Evolutionary conservation across 805 yeast genomes (phyloP), one percentile per base, ranked within the genome.

Genomic region (Hanseniaspora nectarophila): DNA sequence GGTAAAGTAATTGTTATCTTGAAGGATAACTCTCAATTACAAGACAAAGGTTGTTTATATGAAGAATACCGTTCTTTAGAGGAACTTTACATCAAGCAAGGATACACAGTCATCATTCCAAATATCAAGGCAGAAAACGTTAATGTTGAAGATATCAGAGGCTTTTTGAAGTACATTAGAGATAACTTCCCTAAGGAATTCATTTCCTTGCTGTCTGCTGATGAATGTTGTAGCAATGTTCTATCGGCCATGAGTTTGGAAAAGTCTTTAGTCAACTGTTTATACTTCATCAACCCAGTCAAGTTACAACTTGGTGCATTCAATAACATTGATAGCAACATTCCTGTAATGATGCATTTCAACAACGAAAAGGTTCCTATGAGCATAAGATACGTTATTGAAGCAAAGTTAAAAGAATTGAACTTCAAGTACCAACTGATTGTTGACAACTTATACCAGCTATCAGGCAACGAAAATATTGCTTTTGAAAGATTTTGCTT

Each of bases 401-500:
- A 49, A 34, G 33, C 53, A 1, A 49, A 49, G n/a, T 26, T 49
- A 6, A 49, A 49, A 31, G 53, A 49, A 23, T 15, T 49, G 23
- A 49, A 49, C 15, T 49, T 49, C 35, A 49, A 49, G 31, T 49
- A 49, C 23, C 53, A 49, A 49, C 15, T 49, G 16, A 49, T 49
- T 42, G 53, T 49, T 26, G 53, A 49, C 24, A 49, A 49, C 29
- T 32, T 49, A 10, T 49, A 49, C 24, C 38, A 33, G 20, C 24
- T 49, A 4, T 31, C 26, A 8, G 53, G 53, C 3, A 49, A 49
- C 24, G 53, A 49, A 28, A 40, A 34, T 10, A 18, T 49, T 16
- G 53, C 53, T 28, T 49, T 49, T 32, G 53, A 49, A 49, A 49
- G 53, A 49, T 46, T 49, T 10, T 49, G 53, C 15, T 23, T 49